Percentiles rank a stretch among this genome's conserved stretches.
These are phyloP conservation scores for Suillus cothurnatus DNA, from an alignment of 768 basidiomycete species.

Conservation along the genomic window DNA sequence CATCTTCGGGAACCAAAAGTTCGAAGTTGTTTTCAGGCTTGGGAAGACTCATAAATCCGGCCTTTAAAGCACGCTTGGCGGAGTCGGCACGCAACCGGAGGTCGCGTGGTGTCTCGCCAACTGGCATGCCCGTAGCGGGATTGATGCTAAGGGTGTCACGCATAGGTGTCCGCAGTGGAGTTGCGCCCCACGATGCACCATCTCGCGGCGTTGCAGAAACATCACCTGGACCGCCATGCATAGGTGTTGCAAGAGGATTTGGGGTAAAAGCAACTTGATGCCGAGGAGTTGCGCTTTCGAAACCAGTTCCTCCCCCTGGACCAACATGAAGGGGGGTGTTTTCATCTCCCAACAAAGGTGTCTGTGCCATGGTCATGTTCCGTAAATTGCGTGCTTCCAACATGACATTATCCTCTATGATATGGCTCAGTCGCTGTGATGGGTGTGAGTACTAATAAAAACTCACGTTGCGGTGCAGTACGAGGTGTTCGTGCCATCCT, in stretches of 20 bases:
- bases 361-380: slow-evolving; percentile 91
- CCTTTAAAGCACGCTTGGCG: slow-evolving; percentile 74
- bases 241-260: slow-evolving; percentile 91
- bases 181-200: slow-evolving; percentile 49
- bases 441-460: not conserved
- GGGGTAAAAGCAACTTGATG: slow-evolving; percentile 92
- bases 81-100: slow-evolving; percentile 61
- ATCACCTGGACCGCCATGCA: slow-evolving; percentile 46
- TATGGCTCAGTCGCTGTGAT: slow-evolving; percentile 11
- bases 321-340: slow-evolving; percentile 89
- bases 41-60: slow-evolving; percentile 83
- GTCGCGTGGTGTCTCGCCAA: slow-evolving; percentile 76
- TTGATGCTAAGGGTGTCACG: slow-evolving; percentile 94
- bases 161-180: slow-evolving; percentile 92
- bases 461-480: slow-evolving; percentile 91
- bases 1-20: slow-evolving; percentile 87
- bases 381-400: slow-evolving; percentile 94
- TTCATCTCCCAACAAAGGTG: slow-evolving; percentile 94
- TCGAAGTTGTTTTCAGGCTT: slow-evolving; percentile 98
- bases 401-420: slow-evolving; percentile 90
- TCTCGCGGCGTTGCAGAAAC: slow-evolving; percentile 59
- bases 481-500: slow-evolving; percentile 93
- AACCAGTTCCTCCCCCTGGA: slow-evolving; percentile 84
- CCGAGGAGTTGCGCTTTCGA: slow-evolving; percentile 93
- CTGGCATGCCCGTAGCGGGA: slow-evolving; percentile 56